Evolutionary conservation across 306 rosid genomes (phyloP).

Genomic region (Cucumis hystrix): DNA sequence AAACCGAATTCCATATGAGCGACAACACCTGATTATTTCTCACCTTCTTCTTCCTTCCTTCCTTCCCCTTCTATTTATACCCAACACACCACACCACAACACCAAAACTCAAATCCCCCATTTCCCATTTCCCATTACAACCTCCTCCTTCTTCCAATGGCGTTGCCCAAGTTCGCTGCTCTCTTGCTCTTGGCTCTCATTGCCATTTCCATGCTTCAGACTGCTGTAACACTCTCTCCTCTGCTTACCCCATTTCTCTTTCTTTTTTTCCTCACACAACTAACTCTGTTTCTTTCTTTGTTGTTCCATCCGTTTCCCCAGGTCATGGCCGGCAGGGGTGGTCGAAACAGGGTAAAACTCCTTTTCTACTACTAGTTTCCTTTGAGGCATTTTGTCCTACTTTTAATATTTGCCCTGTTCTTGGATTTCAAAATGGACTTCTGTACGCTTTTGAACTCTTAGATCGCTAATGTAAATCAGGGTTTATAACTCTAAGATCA

Average conservation of each 20-base stretch:
- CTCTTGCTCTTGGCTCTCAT: conserved; percentile 44
- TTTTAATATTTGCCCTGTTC: not conserved
- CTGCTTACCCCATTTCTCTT: not conserved
- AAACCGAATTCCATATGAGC: not conserved
- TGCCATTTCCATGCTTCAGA: conserved; percentile 55
- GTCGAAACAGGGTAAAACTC: conserved; percentile 21
- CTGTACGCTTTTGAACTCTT: not conserved
- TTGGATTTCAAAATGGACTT: not conserved
- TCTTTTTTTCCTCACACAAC: not conserved
- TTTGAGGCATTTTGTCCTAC: not conserved
- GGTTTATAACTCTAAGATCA: not conserved
- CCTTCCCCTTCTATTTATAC: conserved; percentile 28
- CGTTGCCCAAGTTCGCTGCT: conserved; percentile 33
- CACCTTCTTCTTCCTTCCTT: not conserved
- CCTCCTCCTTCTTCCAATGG: conserved; percentile 19
- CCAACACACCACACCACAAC: not conserved
- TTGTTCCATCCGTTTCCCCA: conserved; percentile 12
- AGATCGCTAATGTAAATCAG: not conserved
- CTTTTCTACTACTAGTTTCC: not conserved
- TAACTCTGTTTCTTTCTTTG: not conserved
- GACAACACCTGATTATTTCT: conserved; percentile 9
- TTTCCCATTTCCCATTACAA: not conserved
- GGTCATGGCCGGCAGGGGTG: conserved; percentile 41
- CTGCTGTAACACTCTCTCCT: conserved; percentile 23
- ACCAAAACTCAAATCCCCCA: not conserved